phyloP scores from a whole-genome alignment of 345 rosid species.

The Euphorbia lathyris region DNA sequence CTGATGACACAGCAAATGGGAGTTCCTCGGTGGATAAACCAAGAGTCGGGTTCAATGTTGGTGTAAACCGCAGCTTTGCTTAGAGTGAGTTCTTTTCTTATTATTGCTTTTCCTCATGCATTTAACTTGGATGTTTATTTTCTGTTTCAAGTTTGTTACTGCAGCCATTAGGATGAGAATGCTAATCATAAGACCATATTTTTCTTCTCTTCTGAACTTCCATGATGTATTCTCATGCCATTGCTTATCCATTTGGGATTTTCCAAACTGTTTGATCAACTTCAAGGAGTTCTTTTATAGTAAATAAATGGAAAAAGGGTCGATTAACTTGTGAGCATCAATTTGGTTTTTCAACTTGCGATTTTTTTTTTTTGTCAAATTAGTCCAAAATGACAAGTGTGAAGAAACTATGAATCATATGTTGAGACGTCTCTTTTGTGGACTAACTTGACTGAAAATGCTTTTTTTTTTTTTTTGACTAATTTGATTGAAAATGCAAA shows the following conservation, averaged over 20 bases:
- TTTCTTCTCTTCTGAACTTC: not conserved
- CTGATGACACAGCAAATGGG: slow-evolving; percentile 15
- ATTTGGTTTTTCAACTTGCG: not conserved
- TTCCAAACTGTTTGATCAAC: not conserved
- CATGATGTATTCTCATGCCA: not conserved
- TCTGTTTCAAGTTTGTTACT: not conserved
- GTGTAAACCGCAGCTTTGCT: slow-evolving; percentile 47
- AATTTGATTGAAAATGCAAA: not conserved
- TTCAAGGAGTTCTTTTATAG: not conserved
- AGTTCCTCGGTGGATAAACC: slow-evolving; percentile 29
- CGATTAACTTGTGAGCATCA: not conserved
- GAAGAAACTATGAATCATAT: not conserved
- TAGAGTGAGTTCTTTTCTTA: slow-evolving; percentile 35
- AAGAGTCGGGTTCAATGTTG: slow-evolving; percentile 43
- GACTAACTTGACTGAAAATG: not conserved
- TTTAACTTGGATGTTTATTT: not conserved
- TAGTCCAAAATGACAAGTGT: not conserved
- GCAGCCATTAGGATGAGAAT: too few species aligned
- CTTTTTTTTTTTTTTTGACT: too few species aligned
- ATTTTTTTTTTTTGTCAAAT: not conserved
- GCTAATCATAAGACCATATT: not conserved
- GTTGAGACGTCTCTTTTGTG: not conserved
- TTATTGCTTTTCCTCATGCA: not conserved
- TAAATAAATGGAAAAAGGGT: not conserved
- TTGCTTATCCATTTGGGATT: not conserved